Percentiles rank a stretch among this genome's conserved stretches.
Conservation (phyloP, 306 rosid genomes). For the cucumber (Cucumis sativus) region DNA sequence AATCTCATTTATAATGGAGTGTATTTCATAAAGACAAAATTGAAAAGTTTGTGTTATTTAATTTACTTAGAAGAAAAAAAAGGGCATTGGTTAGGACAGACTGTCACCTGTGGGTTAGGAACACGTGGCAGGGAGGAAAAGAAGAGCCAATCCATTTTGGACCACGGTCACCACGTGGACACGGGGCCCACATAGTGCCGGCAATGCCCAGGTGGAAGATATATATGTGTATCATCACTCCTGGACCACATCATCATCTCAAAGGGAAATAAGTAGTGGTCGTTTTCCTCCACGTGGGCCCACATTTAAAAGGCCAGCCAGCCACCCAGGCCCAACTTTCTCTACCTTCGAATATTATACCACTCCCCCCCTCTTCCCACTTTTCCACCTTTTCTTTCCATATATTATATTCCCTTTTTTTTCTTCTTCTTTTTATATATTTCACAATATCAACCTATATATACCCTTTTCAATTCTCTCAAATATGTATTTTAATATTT, state of each 20-base stretch:
- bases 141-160: not conserved
- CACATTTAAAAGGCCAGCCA: constrained; percentile 1
- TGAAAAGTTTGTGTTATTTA: not conserved
- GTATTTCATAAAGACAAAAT: not conserved
- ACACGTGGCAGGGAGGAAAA: constrained; percentile 22
- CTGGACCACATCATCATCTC: constrained; percentile 42
- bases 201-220: constrained; percentile 46
- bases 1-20: not conserved
- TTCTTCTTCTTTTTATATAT: not conserved
- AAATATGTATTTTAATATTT: no score
- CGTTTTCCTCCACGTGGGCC: constrained; percentile 1
- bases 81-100: constrained; percentile 16
- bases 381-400: constrained; percentile 1
- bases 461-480: no score
- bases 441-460: no score
- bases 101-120: constrained; percentile 27
- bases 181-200: constrained; percentile 29
- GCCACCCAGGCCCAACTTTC: constrained; percentile 8
- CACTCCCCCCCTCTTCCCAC: not conserved
- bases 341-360: constrained; percentile 2
- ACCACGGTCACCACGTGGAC: constrained; percentile 45
- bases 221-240: not conserved
- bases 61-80: not conserved
- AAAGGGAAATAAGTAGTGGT: not conserved
- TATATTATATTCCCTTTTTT: not conserved